A percentile compares a stretch with the other conserved stretches of the same genome.
These are phyloP conservation scores for Ogataea pini DNA, from an alignment of 805 yeast genomes.

Conservation along the genomic window DNA sequence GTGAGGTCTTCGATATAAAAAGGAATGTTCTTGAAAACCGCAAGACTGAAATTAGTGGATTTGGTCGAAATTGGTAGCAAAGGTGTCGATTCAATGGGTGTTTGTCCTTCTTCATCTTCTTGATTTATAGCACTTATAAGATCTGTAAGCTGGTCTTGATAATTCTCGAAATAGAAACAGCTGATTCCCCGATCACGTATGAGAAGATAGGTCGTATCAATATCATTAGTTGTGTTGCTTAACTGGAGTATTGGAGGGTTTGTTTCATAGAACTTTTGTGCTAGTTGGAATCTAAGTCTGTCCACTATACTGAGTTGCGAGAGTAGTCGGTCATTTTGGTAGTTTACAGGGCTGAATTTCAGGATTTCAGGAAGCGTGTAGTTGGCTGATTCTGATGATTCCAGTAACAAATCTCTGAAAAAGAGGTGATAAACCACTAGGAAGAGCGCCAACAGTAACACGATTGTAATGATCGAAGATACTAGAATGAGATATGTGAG, in stretches of 20 bases:
- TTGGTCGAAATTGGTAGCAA: slow-evolving; percentile 18
- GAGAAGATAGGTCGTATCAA: slow-evolving; percentile 32
- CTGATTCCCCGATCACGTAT: slow-evolving; percentile 39
- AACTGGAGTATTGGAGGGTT: slow-evolving; percentile 31
- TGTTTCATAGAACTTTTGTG: slow-evolving; percentile 24
- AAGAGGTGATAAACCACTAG: slow-evolving; percentile 30
- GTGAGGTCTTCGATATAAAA: slow-evolving; percentile 35
- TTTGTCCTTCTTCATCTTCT: slow-evolving; percentile 1
- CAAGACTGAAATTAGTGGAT: slow-evolving; percentile 17
- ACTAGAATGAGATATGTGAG: slow-evolving; percentile 29
- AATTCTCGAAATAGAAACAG: slow-evolving; percentile 35
- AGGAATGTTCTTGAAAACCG: slow-evolving; percentile 26
- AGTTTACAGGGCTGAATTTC: slow-evolving; percentile 18
- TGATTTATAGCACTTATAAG: slow-evolving; percentile 22
- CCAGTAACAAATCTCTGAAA: slow-evolving; percentile 25
- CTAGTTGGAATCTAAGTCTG: slow-evolving; percentile 27
- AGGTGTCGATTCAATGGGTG: slow-evolving; percentile 21
- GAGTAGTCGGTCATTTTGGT: slow-evolving; percentile 23
- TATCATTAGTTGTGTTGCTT: slow-evolving; percentile 28
- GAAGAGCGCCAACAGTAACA: slow-evolving; percentile 27
- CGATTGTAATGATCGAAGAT: slow-evolving; percentile 29
- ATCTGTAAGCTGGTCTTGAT: slow-evolving; percentile 33
- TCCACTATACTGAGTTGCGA: slow-evolving; percentile 25
- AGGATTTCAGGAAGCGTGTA: slow-evolving; percentile 31
- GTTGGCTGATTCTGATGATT: slow-evolving; percentile 15